These are phyloP conservation scores for Euphorbia corollata DNA, from an alignment of 441 rosid genomes.

Conservation along the genomic window DNA sequence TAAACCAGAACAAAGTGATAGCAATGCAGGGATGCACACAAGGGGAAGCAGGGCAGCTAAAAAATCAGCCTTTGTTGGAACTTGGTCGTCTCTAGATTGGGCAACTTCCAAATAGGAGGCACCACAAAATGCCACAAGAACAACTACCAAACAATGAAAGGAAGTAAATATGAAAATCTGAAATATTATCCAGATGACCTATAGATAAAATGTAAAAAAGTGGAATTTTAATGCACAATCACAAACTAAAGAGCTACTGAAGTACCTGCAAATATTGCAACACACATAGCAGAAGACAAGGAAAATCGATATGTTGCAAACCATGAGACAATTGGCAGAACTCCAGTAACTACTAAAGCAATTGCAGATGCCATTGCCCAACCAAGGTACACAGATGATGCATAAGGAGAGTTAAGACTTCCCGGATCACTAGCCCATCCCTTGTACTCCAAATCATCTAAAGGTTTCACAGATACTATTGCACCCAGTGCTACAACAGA, in stretches of 20 bases:
- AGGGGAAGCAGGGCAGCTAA: slow-evolving; percentile 98
- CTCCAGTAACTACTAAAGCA: slow-evolving; percentile 84
- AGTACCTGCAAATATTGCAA: slow-evolving; percentile 80
- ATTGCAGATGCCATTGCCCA: slow-evolving; percentile 98
- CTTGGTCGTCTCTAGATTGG: slow-evolving; percentile 80
- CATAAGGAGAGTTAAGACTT: slow-evolving; percentile 70
- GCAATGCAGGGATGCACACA: slow-evolving; percentile 86
- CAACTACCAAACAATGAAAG: slow-evolving; percentile 47
- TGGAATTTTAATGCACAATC: neutral
- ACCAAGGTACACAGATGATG: slow-evolving; percentile 88
- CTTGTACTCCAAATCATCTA: slow-evolving; percentile 77
- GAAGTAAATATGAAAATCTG: slow-evolving; percentile 19
- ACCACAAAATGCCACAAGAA: slow-evolving; percentile 93
- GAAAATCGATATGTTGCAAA: slow-evolving; percentile 93
- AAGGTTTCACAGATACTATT: slow-evolving; percentile 83
- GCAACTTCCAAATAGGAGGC: slow-evolving; percentile 87
- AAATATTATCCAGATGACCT: slow-evolving; percentile 14
- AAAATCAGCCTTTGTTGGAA: slow-evolving; percentile 87
- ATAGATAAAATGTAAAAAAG: slow-evolving; percentile 13
- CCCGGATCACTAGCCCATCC: slow-evolving; percentile 61
- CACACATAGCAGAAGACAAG: slow-evolving; percentile 81
- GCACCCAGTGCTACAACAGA: slow-evolving; percentile 81
- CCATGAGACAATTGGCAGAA: slow-evolving; percentile 97
- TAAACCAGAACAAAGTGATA: slow-evolving; percentile 87
- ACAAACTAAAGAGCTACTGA: slow-evolving; percentile 17